Conservation (phyloP, 805 yeast species). For the Kazachstania kunashirensis region DNA sequence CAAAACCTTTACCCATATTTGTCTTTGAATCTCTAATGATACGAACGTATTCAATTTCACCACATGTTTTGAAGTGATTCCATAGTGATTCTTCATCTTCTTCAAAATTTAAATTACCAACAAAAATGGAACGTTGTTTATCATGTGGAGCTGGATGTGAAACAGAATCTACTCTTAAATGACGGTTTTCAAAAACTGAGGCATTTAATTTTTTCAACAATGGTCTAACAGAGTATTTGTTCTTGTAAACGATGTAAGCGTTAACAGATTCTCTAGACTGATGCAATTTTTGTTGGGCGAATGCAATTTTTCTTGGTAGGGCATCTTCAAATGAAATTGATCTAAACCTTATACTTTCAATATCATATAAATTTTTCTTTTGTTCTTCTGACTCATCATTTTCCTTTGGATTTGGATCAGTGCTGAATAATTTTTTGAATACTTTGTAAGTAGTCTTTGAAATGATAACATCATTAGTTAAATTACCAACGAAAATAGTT, state of each 20-base stretch:
- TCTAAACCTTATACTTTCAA: conserved; percentile 80
- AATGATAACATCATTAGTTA: conserved; percentile 54
- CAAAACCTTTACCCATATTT: conserved; percentile 95
- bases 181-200: conserved; percentile 55
- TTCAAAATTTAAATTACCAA: conserved; percentile 90
- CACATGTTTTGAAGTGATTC: conserved; percentile 61
- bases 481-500: conserved; percentile 83
- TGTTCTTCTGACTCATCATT: conserved; percentile 8
- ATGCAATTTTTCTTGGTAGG: conserved; percentile 87
- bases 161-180: conserved; percentile 85
- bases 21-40: conserved; percentile 87
- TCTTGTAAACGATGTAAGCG: conserved; percentile 74
- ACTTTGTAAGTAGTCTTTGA: conserved; percentile 50
- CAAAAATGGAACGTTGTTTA: conserved; percentile 73
- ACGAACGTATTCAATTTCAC: conserved; percentile 79
- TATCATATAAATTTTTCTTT: conserved; percentile 24
- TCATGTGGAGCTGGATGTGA: conserved; percentile 84
- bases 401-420: conserved; percentile 9
- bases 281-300: conserved; percentile 68
- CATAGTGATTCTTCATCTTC: conserved; percentile 85
- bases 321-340: conserved; percentile 83
- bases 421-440: conserved; percentile 53
- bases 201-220: conserved; percentile 49
- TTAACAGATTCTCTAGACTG: conserved; percentile 71
- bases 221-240: conserved; percentile 34